Evolutionary conservation across 2,329 filamentous ascomycete species (phyloP), one percentile per base, ranked within the genome.

Genomic region (Aspergillus sp.): DNA sequence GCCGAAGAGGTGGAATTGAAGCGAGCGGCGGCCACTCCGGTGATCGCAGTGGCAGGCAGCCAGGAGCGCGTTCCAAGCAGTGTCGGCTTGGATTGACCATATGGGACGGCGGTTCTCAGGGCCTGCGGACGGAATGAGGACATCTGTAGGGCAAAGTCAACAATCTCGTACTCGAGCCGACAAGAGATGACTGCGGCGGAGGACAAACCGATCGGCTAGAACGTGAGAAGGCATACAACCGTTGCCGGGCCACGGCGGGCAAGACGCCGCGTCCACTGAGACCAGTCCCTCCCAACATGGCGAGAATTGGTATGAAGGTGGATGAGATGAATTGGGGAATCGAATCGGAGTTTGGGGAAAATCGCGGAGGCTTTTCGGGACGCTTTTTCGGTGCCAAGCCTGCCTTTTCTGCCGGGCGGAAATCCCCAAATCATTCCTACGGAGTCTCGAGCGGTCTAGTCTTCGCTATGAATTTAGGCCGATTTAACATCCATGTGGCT

Each of bases 281-380:
- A 66, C 83, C 81, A 80, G 80, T 81, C 66, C 82, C 82, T 70
- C 82, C 81, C 71, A 87, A 77, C 85, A 87, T 87, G 67, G 69
- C 72, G 56, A 65, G 59, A 52, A 59, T 64, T 55, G 55, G 56
- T 58, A 58, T 58, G 53, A 54, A 47, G 58, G 53, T 41, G 48
- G 64, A 55, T 60, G 41, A 67, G 49, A 41, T 23, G 45, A 51
- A 19, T 59, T 19, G 19, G 58, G 15, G 36, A 48, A 19, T 41
- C 25, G 39, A 19, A 21, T 49, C 32, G 13, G 39, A 28, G 17
- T 41, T 55, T 48, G 30, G 58, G 45, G 25, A 59, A 58, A 61
- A 50, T 49, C 49, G 55, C 61, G 52, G 54, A 41, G 60, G 32
- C 51, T 58, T 53, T 47, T 41, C 52, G 49, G 53, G 45, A 57